These are phyloP conservation scores for Metarhizium anisopliae DNA, from an alignment of 2,329 filamentous ascomycete genomes.

Conservation along the genomic window DNA sequence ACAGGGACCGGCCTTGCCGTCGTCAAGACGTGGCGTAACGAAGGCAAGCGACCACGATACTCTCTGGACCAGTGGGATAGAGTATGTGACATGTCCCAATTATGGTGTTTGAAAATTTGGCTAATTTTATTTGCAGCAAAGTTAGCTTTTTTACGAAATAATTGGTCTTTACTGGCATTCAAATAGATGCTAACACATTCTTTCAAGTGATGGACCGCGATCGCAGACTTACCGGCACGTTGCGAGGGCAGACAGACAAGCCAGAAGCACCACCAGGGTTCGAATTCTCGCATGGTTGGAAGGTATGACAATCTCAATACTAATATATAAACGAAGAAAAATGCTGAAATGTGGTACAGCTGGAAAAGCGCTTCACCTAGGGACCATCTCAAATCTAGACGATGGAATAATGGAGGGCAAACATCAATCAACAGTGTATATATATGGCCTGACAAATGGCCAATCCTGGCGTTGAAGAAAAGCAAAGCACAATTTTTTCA, in stretches of 20 bases:
- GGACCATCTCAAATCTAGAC: conserved; percentile 2
- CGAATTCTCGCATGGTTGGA: conserved; percentile 56
- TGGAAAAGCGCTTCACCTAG: conserved; percentile 45
- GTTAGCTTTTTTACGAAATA: conserved; percentile 24
- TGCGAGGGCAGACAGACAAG: conserved; percentile 49
- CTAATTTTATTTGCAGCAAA: conserved; percentile 40
- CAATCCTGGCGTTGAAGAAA: neutral
- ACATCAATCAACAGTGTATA: conserved; percentile 9
- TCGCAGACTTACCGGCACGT: conserved; percentile 47
- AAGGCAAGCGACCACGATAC: conserved; percentile 51
- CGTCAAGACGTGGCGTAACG: conserved; percentile 49
- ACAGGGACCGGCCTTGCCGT: conserved; percentile 49
- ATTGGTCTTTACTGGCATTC: neutral
- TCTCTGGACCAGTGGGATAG: conserved; percentile 55
- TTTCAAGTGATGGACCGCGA: conserved; percentile 59
- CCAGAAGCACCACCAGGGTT: conserved; percentile 48
- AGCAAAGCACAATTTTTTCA: neutral
- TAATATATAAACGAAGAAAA: neutral
- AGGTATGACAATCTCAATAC: conserved; percentile 30
- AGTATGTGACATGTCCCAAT: conserved; percentile 29
- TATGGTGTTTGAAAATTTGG: neutral
- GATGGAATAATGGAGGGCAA: neutral
- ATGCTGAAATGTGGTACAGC: conserved; percentile 22
- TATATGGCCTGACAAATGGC: conserved; percentile 4
- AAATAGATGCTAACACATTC: conserved; percentile 1